Percentiles rank a stretch among this genome's conserved stretches.
Conservation (phyloP, 2,329 filamentous ascomycete genomes). For the Endocalyx cinctus region DNA sequence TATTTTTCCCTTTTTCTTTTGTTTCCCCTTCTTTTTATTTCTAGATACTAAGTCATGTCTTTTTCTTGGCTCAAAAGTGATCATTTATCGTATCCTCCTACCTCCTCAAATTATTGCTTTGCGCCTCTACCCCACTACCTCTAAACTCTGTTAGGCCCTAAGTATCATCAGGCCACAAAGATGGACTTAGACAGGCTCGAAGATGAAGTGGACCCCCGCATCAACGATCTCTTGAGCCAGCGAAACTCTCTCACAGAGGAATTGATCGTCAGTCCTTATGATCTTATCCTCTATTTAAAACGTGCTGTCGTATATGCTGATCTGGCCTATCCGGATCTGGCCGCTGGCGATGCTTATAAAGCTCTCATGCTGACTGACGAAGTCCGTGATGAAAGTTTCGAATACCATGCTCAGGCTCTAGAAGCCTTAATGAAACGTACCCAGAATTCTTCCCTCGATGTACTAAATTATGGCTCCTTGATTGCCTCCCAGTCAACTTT, state of each 20-base stretch:
- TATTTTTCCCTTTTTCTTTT: no score
- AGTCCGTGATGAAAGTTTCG: conserved; percentile 69
- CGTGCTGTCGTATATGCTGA: conserved; percentile 67
- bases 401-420: conserved; percentile 69
- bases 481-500: no score
- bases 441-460: conserved; percentile 34
- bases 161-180: no score
- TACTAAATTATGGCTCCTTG: conserved; percentile 42
- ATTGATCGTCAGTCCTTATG: conserved; percentile 50
- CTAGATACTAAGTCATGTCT: no score
- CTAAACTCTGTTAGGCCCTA: no score
- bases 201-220: conserved; percentile 33
- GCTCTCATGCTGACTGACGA: conserved; percentile 85
- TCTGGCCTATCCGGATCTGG: conserved; percentile 84
- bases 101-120: no score
- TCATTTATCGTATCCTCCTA: no score
- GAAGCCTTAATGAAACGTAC: conserved; percentile 44
- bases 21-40: no score
- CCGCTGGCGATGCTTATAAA: conserved; percentile 83
- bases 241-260: conserved; percentile 54
- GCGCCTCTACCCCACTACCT: no score
- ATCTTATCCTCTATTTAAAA: conserved; percentile 61
- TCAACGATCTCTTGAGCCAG: conserved; percentile 44
- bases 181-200: no score
- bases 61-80: no score